Evolutionary conservation across 805 yeast species (phyloP).

Genomic region (Danielozyma ontarioensis): DNA sequence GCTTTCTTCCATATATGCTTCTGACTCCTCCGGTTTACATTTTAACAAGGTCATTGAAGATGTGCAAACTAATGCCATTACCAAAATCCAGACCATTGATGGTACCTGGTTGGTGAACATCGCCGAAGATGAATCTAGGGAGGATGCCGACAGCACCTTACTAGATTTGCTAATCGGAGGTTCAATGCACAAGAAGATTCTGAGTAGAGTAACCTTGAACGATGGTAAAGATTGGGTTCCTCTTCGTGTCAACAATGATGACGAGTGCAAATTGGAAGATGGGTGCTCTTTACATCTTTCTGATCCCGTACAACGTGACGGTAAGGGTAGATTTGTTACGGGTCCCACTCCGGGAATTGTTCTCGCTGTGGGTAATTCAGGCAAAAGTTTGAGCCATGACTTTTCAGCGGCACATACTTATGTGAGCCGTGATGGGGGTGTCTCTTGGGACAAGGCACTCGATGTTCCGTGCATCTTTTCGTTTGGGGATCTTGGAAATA

Average conservation of each 20-base stretch:
- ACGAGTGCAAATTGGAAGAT: constrained; percentile 35
- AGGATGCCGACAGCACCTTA: constrained; percentile 12
- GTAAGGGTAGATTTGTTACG: constrained; percentile 38
- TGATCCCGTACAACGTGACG: constrained; percentile 27
- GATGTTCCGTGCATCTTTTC: constrained; percentile 50
- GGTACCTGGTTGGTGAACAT: constrained; percentile 57
- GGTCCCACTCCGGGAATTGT: constrained; percentile 52
- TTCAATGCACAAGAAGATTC: constrained; percentile 7
- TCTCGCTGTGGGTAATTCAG: constrained; percentile 29
- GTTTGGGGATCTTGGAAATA: constrained; percentile 76
- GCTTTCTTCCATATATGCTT: constrained; percentile 37
- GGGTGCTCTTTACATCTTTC: constrained; percentile 46
- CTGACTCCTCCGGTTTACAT: constrained; percentile 55
- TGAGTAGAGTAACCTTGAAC: constrained; percentile 42
- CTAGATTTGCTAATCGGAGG: constrained; percentile 22
- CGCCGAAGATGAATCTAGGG: constrained; percentile 10
- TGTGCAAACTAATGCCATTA: constrained; percentile 37
- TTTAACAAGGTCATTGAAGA: constrained; percentile 42
- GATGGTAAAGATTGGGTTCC: constrained; percentile 51
- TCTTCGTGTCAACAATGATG: constrained; percentile 43
- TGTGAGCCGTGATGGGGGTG: constrained; percentile 73
- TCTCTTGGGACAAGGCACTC: constrained; percentile 57
- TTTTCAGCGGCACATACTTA: constrained; percentile 38
- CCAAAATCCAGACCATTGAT: constrained; percentile 48
- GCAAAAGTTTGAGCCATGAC: constrained; percentile 15